A percentile compares a stretch with the other conserved stretches of the same genome.
Conservation (phyloP, 2,329 filamentous ascomycete genomes). For the Stylonectria norvegica region DNA sequence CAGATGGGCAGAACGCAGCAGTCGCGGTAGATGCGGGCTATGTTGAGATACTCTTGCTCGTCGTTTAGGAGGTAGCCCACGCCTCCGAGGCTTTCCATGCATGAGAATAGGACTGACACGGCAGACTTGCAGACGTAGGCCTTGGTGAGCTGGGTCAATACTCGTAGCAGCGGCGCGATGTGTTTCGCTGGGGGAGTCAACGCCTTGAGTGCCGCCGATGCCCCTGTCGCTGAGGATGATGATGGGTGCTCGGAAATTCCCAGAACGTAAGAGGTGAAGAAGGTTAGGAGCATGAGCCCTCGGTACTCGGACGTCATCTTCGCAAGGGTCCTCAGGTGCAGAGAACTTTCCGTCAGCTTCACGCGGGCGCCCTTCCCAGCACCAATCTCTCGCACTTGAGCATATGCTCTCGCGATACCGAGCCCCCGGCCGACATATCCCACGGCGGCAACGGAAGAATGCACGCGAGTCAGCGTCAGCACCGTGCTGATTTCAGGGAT, state of each 20-base stretch:
- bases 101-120: slow-evolving; percentile 50
- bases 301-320: slow-evolving; percentile 54
- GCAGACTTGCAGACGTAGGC: slow-evolving; percentile 52
- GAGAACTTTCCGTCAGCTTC: slow-evolving; percentile 48
- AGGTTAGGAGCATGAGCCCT: slow-evolving; percentile 52
- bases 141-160: slow-evolving; percentile 59
- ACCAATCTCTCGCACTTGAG: slow-evolving; percentile 53
- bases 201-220: slow-evolving; percentile 20
- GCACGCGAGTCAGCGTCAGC: slow-evolving; percentile 62
- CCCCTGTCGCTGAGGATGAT: background rate
- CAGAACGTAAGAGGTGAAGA: slow-evolving; percentile 52
- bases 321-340: slow-evolving; percentile 59
- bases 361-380: slow-evolving; percentile 41
- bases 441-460: slow-evolving; percentile 52
- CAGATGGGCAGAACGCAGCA: slow-evolving; percentile 63
- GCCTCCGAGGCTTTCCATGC: slow-evolving; percentile 64
- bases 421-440: slow-evolving; percentile 55
- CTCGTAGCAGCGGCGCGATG: slow-evolving; percentile 46
- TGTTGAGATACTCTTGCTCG: slow-evolving; percentile 61
- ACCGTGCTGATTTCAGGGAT: slow-evolving; percentile 66
- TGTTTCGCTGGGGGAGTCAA: slow-evolving; percentile 35
- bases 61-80: slow-evolving; percentile 64
- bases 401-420: slow-evolving; percentile 55
- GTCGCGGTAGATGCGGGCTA: slow-evolving; percentile 64
- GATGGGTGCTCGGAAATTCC: slow-evolving; percentile 50